These are phyloP conservation scores for Solanum chacoense DNA, from an alignment of 305 asterid species.

Conservation along the genomic window DNA sequence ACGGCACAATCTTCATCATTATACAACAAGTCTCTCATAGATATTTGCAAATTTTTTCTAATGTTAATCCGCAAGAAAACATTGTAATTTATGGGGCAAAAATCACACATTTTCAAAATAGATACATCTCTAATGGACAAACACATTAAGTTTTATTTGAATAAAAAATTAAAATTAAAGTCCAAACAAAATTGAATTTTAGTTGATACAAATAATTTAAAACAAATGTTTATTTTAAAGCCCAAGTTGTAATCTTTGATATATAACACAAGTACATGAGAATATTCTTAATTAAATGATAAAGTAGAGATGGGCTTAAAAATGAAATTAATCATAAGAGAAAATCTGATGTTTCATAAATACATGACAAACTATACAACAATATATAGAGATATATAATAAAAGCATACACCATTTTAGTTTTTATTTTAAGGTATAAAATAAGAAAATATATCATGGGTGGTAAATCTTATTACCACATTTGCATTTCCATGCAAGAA, in stretches of 20 bases:
- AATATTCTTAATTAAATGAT: background rate
- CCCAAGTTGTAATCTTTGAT: background rate
- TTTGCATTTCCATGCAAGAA: slow-evolving; percentile 12
- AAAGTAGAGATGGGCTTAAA: background rate
- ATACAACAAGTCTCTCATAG: background rate
- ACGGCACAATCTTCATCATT: background rate
- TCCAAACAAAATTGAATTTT: background rate
- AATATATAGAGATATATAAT: background rate
- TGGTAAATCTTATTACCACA: slow-evolving; percentile 8
- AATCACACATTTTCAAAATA: background rate
- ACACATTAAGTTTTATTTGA: background rate
- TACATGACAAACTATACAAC: background rate
- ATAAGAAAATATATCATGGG: background rate
- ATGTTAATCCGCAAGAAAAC: background rate
- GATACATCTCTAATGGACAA: background rate
- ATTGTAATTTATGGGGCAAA: background rate
- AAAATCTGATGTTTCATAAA: too few relatives aligned
- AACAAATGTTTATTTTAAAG: background rate
- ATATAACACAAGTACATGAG: too few relatives aligned
- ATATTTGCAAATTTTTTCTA: background rate
- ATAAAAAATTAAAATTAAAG: too few relatives aligned
- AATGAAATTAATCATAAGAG: too few relatives aligned
- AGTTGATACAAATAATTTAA: background rate
- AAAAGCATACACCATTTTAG: background rate
- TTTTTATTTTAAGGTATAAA: background rate